Evolutionary conservation across 2,329 filamentous ascomycete genomes (phyloP).

Genomic region (Epichloe gansuensis): DNA sequence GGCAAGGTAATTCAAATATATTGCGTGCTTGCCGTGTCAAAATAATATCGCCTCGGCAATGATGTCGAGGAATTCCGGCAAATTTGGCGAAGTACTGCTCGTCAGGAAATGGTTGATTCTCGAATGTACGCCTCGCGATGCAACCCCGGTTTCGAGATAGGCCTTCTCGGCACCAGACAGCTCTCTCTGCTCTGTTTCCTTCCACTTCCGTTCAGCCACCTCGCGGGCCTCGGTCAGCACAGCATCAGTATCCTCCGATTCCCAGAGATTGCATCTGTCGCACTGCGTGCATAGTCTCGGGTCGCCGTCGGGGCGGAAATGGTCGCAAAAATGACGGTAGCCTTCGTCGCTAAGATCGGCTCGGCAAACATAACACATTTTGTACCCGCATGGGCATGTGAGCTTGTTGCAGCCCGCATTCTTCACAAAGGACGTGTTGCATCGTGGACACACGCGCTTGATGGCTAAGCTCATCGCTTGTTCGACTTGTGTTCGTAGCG

Average conservation of each 20-base stretch:
- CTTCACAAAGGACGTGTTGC: slow-evolving; percentile 87
- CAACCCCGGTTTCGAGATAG: slow-evolving; percentile 44
- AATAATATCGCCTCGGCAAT: slow-evolving; percentile 24
- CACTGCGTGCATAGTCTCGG: slow-evolving; percentile 63
- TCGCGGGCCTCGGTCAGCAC: slow-evolving; percentile 57
- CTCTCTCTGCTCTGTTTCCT: slow-evolving; percentile 47
- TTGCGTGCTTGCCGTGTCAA: not conserved
- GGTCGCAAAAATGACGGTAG: slow-evolving; percentile 91
- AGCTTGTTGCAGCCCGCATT: slow-evolving; percentile 92
- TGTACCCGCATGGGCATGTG: slow-evolving; percentile 88
- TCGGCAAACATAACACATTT: slow-evolving; percentile 96
- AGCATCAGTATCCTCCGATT: slow-evolving; percentile 60
- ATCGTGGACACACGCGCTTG: slow-evolving; percentile 88
- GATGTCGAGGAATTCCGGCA: slow-evolving; percentile 33
- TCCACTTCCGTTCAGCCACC: slow-evolving; percentile 62
- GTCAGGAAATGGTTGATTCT: slow-evolving; percentile 22
- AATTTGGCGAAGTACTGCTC: slow-evolving; percentile 23
- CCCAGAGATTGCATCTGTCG: slow-evolving; percentile 67
- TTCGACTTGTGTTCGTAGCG: slow-evolving; percentile 80
- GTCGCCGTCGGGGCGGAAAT: slow-evolving; percentile 76
- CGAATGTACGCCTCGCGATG: slow-evolving; percentile 13
- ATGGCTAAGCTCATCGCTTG: slow-evolving; percentile 86
- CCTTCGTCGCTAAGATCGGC: slow-evolving; percentile 62
- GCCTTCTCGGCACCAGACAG: slow-evolving; percentile 42
- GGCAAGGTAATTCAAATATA: not conserved